These are phyloP conservation scores for Peniophora sp. DNA, from an alignment of 1,284 basidiomycete species.

Conservation along the genomic window DNA sequence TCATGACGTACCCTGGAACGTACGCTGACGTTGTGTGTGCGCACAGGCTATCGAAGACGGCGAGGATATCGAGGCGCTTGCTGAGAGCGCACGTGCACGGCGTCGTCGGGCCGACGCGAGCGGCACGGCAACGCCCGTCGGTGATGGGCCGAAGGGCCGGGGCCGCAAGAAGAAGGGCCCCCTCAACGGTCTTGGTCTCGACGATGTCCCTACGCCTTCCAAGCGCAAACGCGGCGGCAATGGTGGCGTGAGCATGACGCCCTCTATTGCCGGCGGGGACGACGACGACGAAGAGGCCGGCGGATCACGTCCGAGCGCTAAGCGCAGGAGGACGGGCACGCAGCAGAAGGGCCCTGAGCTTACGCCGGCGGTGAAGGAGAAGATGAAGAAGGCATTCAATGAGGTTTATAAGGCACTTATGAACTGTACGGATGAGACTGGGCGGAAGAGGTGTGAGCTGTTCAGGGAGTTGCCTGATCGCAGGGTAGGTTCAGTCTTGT, in stretches of 20 bases:
- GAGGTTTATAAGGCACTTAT: constrained; percentile 78
- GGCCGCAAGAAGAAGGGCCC: constrained; percentile 54
- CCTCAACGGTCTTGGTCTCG: constrained; percentile 35
- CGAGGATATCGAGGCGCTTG: constrained; percentile 76
- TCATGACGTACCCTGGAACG: neutral
- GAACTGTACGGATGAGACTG: constrained; percentile 63
- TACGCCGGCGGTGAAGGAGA: constrained; percentile 50
- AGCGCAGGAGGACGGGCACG: constrained; percentile 29
- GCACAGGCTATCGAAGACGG: constrained; percentile 77
- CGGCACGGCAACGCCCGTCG: constrained; percentile 12
- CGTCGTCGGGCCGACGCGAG: constrained; percentile 40
- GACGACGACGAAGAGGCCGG: constrained; percentile 61
- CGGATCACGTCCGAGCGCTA: constrained; percentile 16
- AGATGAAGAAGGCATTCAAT: constrained; percentile 81
- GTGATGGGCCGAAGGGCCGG: constrained; percentile 36
- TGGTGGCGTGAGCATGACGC: constrained; percentile 75
- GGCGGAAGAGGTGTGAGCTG: constrained; percentile 75
- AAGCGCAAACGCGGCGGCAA: constrained; percentile 67
- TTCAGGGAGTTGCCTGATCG: constrained; percentile 77
- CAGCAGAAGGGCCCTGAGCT: constrained; percentile 55
- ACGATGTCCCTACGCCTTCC: constrained; percentile 42
- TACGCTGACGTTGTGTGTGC: constrained; percentile 5
- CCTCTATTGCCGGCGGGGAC: constrained; percentile 65
- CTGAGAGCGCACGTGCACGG: constrained; percentile 54
- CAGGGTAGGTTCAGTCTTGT: constrained; percentile 36